phyloP scores from a whole-genome alignment of 306 rosid species.

The Psophocarpus tetragonolobus region DNA sequence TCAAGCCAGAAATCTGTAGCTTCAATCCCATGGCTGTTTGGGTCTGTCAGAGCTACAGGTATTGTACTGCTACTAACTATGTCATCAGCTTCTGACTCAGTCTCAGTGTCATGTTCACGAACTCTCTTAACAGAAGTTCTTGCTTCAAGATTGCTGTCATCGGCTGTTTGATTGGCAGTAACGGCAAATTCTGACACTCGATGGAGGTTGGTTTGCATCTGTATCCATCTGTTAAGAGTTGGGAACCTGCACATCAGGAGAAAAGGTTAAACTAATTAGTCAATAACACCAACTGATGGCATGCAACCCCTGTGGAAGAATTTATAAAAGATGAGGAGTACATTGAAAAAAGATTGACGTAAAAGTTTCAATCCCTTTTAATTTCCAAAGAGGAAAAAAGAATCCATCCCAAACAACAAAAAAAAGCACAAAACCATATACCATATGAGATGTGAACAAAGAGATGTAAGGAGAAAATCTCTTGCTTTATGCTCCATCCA shows the following conservation, averaged over 20 bases:
- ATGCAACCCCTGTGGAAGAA: conserved; percentile 17
- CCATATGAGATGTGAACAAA: not conserved
- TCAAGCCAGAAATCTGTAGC: conserved; percentile 59
- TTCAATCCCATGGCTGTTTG: conserved; percentile 56
- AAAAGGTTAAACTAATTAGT: conserved; percentile 33
- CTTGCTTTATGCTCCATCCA: not conserved
- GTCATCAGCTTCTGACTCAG: conserved; percentile 86
- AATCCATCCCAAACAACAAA: not conserved
- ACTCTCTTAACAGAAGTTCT: conserved; percentile 84
- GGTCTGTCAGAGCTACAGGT: conserved; percentile 54
- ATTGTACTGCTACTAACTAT: conserved; percentile 56
- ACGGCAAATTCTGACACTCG: conserved; percentile 95
- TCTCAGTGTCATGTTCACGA: conserved; percentile 78
- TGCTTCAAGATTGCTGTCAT: conserved; percentile 53
- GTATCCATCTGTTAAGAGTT: conserved; percentile 98
- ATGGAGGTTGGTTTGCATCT: conserved; percentile 97
- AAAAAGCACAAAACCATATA: not conserved
- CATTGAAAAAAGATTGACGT: not conserved
- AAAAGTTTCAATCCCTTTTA: not conserved
- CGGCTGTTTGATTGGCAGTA: conserved; percentile 65
- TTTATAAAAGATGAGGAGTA: conserved; percentile 1
- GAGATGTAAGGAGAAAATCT: not conserved
- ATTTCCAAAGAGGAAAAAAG: not conserved
- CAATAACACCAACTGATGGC: not conserved
- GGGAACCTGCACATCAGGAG: conserved; percentile 69